A percentile compares a stretch with the other conserved stretches of the same genome.
phyloP scores from a whole-genome alignment of 345 rosid species.

The Eucalyptus regnans region DNA sequence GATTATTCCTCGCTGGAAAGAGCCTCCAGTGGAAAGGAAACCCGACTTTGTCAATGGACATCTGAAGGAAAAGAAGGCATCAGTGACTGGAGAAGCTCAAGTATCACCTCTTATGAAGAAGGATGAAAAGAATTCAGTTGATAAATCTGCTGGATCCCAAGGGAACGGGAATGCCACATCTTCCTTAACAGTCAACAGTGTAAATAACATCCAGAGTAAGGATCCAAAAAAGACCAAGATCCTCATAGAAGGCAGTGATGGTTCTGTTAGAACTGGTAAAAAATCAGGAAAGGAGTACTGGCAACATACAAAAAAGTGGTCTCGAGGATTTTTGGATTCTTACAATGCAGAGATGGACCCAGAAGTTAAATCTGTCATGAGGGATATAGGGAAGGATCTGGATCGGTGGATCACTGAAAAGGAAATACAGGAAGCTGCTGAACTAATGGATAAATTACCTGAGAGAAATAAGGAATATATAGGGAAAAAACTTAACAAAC shows the following conservation, averaged over 20 bases:
- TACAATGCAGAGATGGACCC: slow-evolving; percentile 80
- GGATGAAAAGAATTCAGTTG: slow-evolving; percentile 24
- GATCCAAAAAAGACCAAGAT: slow-evolving; percentile 35
- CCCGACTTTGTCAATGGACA: slow-evolving; percentile 41
- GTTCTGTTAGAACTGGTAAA: slow-evolving; percentile 70
- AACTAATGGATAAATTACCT: slow-evolving; percentile 46
- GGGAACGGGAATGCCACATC: slow-evolving; percentile 6
- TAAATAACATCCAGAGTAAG: slow-evolving; percentile 2
- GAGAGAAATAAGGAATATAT: slow-evolving; percentile 53
- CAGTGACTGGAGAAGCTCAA: slow-evolving; percentile 20
- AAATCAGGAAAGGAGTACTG: slow-evolving; percentile 80
- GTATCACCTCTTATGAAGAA: slow-evolving; percentile 14
- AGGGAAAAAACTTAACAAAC: slow-evolving; percentile 68
- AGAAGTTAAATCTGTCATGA: slow-evolving; percentile 71
- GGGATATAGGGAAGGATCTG: slow-evolving; percentile 81
- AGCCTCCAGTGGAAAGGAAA: slow-evolving; percentile 44
- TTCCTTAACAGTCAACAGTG: slow-evolving; percentile 20
- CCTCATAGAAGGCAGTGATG: slow-evolving; percentile 78
- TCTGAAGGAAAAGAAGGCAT: slow-evolving; percentile 34
- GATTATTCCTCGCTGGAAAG: slow-evolving; percentile 85
- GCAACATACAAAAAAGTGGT: slow-evolving; percentile 94
- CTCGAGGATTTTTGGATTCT: slow-evolving; percentile 68
- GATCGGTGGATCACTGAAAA: slow-evolving; percentile 92
- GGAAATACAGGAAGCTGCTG: slow-evolving; percentile 79
- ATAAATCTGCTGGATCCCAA: slow-evolving; percentile 15